Evolutionary conservation across 2,329 filamentous ascomycete genomes (phyloP).

Genomic region (Aureobasidium sp.): DNA sequence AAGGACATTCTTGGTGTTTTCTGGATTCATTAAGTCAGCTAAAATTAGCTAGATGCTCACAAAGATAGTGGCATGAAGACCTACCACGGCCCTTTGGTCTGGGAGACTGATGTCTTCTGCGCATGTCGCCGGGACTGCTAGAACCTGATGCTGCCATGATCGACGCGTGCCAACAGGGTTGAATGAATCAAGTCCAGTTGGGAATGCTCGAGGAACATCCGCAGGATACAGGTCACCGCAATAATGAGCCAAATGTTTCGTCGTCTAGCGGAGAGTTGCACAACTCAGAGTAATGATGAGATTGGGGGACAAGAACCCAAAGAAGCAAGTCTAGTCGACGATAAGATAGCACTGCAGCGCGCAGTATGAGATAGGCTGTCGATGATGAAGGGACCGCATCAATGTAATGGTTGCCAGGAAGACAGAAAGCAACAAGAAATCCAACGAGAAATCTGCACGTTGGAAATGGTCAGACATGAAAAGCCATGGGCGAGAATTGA

Average conservation of each 20-base stretch:
- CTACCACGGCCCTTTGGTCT: constrained; percentile 39
- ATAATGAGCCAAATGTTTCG: not conserved
- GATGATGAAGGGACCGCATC: no score
- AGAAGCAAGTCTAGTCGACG: no score
- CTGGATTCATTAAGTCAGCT: constrained; percentile 17
- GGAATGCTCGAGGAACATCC: not conserved
- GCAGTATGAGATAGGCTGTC: no score
- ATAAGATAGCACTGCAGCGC: no score
- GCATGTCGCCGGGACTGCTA: constrained; percentile 33
- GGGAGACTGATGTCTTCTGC: constrained; percentile 36
- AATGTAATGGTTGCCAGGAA: no score
- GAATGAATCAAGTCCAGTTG: not conserved
- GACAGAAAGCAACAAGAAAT: not conserved
- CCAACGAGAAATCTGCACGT: not conserved
- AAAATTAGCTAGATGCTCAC: not conserved
- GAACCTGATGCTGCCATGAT: constrained; percentile 16
- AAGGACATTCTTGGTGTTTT: constrained; percentile 73
- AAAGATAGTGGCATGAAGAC: constrained; percentile 17
- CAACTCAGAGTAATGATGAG: no score
- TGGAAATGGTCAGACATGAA: not conserved
- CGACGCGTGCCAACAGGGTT: not conserved
- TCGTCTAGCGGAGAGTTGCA: not conserved
- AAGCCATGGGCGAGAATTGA: not conserved
- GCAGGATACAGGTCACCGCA: not conserved
- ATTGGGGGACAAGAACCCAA: no score